Conservation (phyloP, 306 rosid genomes). For the Clitoria ternatea region DNA sequence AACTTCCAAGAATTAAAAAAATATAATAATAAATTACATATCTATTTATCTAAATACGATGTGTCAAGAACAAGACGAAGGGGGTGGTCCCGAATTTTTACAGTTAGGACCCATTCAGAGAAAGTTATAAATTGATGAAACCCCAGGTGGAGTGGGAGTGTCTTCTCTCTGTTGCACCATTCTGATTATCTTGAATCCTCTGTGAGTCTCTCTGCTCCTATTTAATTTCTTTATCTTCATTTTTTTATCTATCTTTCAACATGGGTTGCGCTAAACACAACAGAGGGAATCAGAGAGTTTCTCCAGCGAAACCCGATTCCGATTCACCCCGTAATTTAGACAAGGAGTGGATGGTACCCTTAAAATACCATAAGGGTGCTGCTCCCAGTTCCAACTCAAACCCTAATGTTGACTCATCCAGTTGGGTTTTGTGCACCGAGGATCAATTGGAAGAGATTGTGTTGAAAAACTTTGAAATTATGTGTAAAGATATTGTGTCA, state of each 20-base stretch:
- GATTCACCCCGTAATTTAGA: slow-evolving; percentile 4
- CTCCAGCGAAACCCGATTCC: slow-evolving; percentile 33
- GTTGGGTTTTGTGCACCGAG: slow-evolving; percentile 70
- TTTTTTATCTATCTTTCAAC: not conserved
- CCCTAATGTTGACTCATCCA: slow-evolving; percentile 38
- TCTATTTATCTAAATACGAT: too few relatives aligned
- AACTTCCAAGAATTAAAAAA: too few relatives aligned
- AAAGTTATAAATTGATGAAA: not conserved
- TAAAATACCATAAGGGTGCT: not conserved
- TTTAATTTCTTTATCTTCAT: too few relatives aligned
- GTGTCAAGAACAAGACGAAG: too few relatives aligned
- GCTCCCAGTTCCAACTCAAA: slow-evolving; percentile 14
- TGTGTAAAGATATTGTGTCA: slow-evolving; percentile 53
- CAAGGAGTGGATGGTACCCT: not conserved
- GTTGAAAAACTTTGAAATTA: slow-evolving; percentile 48
- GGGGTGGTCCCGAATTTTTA: too few relatives aligned
- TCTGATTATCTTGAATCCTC: too few relatives aligned
- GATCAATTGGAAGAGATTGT: slow-evolving; percentile 58
- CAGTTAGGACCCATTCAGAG: too few relatives aligned
- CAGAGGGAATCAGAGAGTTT: slow-evolving; percentile 46
- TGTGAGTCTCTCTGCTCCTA: too few relatives aligned
- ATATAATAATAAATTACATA: too few relatives aligned
- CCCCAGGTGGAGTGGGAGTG: not conserved
- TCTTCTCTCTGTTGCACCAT: too few relatives aligned
- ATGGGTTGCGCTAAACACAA: slow-evolving; percentile 62